Evolutionary conservation across 2,329 filamentous ascomycete genomes (phyloP).

Genomic region (Hymenoscyphus infarciens): DNA sequence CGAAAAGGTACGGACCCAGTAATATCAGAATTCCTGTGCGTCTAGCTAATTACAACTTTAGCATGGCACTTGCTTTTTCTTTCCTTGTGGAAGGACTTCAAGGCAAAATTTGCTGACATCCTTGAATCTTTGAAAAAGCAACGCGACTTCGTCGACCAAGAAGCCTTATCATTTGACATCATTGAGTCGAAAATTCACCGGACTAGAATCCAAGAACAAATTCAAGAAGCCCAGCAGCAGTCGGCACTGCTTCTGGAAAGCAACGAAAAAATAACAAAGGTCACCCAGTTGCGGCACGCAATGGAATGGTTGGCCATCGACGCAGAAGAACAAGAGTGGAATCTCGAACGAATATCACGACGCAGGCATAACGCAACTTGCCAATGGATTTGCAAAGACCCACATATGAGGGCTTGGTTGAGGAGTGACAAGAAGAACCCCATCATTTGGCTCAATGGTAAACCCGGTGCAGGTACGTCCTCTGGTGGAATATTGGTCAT

Average conservation of each 20-base stretch:
- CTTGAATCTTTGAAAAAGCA: conserved; percentile 15
- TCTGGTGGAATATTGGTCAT: not conserved
- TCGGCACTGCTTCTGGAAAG: not conserved
- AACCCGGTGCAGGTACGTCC: conserved; percentile 18
- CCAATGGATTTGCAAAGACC: conserved; percentile 12
- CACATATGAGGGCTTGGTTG: conserved; percentile 12
- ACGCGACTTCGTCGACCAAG: conserved; percentile 19
- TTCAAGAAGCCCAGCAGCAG: conserved; percentile 8
- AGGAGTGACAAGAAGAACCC: conserved; percentile 6
- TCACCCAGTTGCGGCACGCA: conserved; percentile 11
- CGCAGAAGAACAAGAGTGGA: conserved; percentile 11
- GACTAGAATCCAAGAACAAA: conserved; percentile 9
- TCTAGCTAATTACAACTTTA: conserved; percentile 2
- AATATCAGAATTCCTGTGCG: not conserved
- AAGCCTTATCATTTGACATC: conserved; percentile 18
- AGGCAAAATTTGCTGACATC: conserved; percentile 14
- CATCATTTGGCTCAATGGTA: conserved; percentile 21
- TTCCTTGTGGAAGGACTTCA: conserved; percentile 22
- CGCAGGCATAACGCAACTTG: conserved; percentile 16
- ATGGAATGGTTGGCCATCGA: conserved; percentile 18
- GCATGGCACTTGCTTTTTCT: conserved; percentile 19
- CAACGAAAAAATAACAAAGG: conserved; percentile 10
- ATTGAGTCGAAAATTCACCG: conserved; percentile 15
- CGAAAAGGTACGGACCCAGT: conserved; percentile 9
- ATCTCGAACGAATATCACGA: conserved; percentile 3